Evolutionary conservation across 1,284 basidiomycete species (phyloP), one percentile per base, ranked within the genome.

Genomic region (Ustilago vetiveriae): DNA sequence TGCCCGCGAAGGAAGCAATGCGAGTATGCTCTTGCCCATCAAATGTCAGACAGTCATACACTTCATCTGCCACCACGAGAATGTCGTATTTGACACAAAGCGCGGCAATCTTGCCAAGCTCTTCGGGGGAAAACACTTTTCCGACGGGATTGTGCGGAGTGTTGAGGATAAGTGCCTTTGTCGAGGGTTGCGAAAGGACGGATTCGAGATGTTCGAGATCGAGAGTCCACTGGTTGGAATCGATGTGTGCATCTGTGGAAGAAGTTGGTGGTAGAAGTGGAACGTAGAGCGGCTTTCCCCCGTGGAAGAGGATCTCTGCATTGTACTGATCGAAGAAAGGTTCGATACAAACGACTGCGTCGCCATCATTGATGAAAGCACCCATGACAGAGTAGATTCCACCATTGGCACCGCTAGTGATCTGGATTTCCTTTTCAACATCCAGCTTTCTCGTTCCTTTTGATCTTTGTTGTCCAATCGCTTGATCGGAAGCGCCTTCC

Each of bases 261-360:
- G 19, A 7, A 14, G 78, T 54, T 14, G 92, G 91, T 0, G 96
- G 95, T 71, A 96, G 92, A 14, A 99, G 86, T 3, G 96, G 95
- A 7, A 98, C 92, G 79, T 92, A 98, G 44, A 97, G 89, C 9
- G 95, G 93, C 53, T 88, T 90, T 41, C 93, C 94, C 27, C 90
- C 76, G 27, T 75, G 73, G 64, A 78, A 82, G 6, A 65, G 63
- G 91, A 79, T 70, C 42, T 82, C 79, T 27, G 74, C 77, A 36
- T 76, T 87, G 84, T 97, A 98, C 83, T 98, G 96, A 81, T 98
- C 94, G 80, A 97, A 98, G 86, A 93, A 75, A 30, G 83, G 95
- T 84, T 98, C 96, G 79, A 98, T 94, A 86, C 97, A 89, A 82
- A 99, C 94, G 62, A 98, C 96, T 83, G 98, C 95, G 82, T 98